Conservation (phyloP, 2,329 filamentous ascomycete species). For the Berkeleyomyces rouxiae region DNA sequence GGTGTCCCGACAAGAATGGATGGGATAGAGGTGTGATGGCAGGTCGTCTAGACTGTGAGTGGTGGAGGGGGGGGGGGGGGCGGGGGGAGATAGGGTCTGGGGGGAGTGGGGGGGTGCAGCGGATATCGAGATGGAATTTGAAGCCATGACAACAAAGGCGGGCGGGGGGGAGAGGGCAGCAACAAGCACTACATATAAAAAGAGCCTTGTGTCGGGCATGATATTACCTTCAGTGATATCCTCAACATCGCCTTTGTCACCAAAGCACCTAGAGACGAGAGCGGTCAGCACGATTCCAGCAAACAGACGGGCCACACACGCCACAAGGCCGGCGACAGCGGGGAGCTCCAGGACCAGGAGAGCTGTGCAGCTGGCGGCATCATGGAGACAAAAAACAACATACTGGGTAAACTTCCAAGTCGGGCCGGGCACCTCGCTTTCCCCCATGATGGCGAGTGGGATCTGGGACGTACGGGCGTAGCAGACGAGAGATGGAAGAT, state of each 20-base stretch:
- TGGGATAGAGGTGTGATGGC: neutral
- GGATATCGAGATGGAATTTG: neutral
- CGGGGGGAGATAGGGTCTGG: neutral
- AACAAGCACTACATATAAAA: neutral
- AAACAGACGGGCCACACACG: neutral
- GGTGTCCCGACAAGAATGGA: neutral
- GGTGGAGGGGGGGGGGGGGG: neutral
- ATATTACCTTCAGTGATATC: constrained; percentile 84
- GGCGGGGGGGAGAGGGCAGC: neutral
- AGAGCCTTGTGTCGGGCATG: neutral
- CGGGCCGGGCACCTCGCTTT: constrained; percentile 82
- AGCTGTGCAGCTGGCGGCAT: neutral
- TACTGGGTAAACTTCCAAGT: constrained; percentile 99
- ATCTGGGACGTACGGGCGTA: constrained; percentile 33
- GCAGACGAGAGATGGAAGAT: neutral
- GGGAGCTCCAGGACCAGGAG: neutral
- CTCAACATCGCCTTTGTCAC: constrained; percentile 98
- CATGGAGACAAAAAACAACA: constrained; percentile 24
- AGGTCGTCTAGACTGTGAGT: neutral
- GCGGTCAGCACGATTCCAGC: constrained; percentile 3
- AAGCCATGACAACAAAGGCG: neutral
- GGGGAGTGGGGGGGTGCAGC: neutral
- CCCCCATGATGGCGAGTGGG: constrained; percentile 70
- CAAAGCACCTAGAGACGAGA: constrained; percentile 62
- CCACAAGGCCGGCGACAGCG: too few relatives aligned